Evolutionary conservation across 805 yeast species (phyloP), one percentile per base, ranked within the genome.

Genomic region (Yarrowia sp.): DNA sequence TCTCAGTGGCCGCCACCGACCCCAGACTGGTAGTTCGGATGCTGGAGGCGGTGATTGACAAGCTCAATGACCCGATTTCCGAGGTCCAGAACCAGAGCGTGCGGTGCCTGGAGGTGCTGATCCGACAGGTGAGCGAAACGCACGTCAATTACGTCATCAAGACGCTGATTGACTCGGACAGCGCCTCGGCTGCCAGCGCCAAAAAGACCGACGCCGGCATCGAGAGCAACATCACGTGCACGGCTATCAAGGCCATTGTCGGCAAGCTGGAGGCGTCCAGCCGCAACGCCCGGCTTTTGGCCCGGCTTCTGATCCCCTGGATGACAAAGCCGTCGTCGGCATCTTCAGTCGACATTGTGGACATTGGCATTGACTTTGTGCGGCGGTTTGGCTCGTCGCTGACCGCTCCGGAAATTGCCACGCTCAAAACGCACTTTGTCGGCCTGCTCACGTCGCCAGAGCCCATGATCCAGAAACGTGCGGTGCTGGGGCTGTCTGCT

Each of bases 51-150:
- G 73, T 85, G 49, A 78, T 81, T 66, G 76, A 76, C 40, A 79
- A 82, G 50, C 77, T 90, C 30, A 80, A 82, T 14, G 96, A 91
- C 73, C 81, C 83, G 56, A 86, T 86, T 71, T 79, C 90, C 6
- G 93, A 90, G 71, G 93, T 91, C 0, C 90, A 90, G 74, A 86
- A 85, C 71, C 90, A 88, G 74, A 89, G 95, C 0, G 84, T 90
- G 56, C 85, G 85, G 70, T 83, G 89, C 19, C 82, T 84, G 68
- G 82, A 79, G 44, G 83, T 84, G 6, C 69, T 79, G 44, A 76
- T 68, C 7, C 70, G 71, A 2, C 43, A 36, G 24, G 34, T 61
- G 9, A 24, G 68, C 9, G 56, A 71, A n/a, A 70, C 70, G 42
- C 72, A 71, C 7, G 68, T 74, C 5, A 47, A 39, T 24, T 34